Evolutionary conservation across 768 basidiomycete genomes (phyloP), one percentile per base, ranked within the genome.

Genomic region (Coprinopsis sp.): DNA sequence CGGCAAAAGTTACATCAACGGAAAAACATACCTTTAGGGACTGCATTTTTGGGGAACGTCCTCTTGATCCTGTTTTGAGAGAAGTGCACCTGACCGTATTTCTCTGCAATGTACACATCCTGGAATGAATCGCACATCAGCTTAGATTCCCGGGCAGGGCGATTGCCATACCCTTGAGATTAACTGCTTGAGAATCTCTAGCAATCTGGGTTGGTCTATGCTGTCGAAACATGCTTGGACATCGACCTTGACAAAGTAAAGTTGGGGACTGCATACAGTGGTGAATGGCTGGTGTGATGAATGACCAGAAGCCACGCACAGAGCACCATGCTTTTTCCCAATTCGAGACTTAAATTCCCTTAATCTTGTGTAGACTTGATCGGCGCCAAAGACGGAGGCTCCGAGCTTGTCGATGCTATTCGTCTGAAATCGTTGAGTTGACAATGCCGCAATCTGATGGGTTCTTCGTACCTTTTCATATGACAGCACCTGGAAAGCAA

Each of bases 181-280:
- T 3, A 97, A 58, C 2, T 79, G 67, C 8, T 77, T 73, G 22
- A 98, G 64, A 29, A 99, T 89, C 30, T 78, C 72, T 25, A 98
- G 64, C 34, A 99, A 66, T 56, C 85, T 93, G 6, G 78, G 73
- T 63, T 98, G 96, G 27, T 91, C 83, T 48, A 98, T 98, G 0
- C 88, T 91, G 65, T 99, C 96, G 70, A 97, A 99, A 55, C 93
- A 96, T 6, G 95, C 85, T 51, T 87, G 87, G 14, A 98, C 92
- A 59, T 99, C 96, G 21, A 96, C 80, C 64, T 99, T 99, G 41
- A 93, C 94, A 56, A 99, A 95, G 64, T 93, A 98, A 5, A 98
- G 64, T 52, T 82, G 82, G 0, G 94, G 91, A 29, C 94, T 95
- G 42, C 6, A 22, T 3, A 30, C 18, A 33, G n/a, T 12, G 49